Base-by-base conservation (phyloP, 306 rosid genomes). In the Castanea crenata region DNA sequence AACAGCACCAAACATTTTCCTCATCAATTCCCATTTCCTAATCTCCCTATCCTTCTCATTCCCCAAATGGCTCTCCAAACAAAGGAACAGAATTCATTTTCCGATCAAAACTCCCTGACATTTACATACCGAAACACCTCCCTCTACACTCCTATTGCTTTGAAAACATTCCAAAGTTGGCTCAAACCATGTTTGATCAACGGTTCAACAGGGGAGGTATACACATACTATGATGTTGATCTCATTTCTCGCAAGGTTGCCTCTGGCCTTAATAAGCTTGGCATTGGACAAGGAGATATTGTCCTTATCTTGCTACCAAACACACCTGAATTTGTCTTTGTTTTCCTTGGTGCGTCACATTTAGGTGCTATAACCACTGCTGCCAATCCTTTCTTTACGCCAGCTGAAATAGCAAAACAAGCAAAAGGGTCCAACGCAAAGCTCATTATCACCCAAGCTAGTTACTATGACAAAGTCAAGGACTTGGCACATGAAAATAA, bases 281-380 rank as follows among this genome's bases (percentile, higher is more conserved):
- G 94, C 15, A 20, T 94, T 67, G 25, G 65, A 0, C 80, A 86
- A 29, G 90, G 91, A 0, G 86, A 94, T 1, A 88, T 89, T 3
- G 73, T 94, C 81, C 89, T 92, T 93, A 75, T 92, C 3, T 76
- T 90, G 32, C 96, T 94, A 16, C 90, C 92, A 18, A 94, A 94
- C 68, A 85, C 87, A 11, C 96, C 97, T 0, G 93, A 92, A 76
- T 94, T 84, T 61, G 92, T 87, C 8, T 88, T 94, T 27, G 11
- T 94, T 3, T 92, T 94, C 68, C 82, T 94, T 0, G 94, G 87
- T 0, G 93, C 97, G 0, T 94, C 97, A 0, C 55, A 69, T 27
- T 70, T 59, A 11, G 92, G 97, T 0, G 93, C 96, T 38, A 52
- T 86, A 34, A 86, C 87, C 23, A 92, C 97, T 0, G 86, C 92